Percentiles rank a stretch among this genome's conserved stretches.
These are phyloP conservation scores for Leccinum sublutescens DNA, from an alignment of 768 basidiomycete genomes.

Conservation along the genomic window DNA sequence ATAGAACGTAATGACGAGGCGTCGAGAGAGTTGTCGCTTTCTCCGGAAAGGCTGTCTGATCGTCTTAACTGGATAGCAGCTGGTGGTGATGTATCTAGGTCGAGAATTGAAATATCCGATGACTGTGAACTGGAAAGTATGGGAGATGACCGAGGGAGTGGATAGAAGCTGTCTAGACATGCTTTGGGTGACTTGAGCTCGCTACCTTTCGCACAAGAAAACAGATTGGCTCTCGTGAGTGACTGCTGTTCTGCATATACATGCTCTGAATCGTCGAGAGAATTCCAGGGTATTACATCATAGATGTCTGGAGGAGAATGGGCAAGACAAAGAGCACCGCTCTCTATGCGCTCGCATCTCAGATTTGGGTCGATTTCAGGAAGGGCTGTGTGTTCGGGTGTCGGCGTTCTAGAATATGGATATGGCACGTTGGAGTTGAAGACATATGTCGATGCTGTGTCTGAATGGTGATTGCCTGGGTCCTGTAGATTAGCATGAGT, in stretches of 20 bases:
- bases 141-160: constrained; percentile 27
- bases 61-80: neutral
- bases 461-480: neutral
- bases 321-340: neutral
- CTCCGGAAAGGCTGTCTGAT: neutral
- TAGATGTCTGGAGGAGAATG: neutral
- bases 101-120: constrained; percentile 17
- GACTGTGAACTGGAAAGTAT: constrained; percentile 14
- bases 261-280: constrained; percentile 6
- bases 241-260: constrained; percentile 1
- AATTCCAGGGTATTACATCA: neutral
- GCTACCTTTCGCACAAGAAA: neutral
- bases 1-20: neutral
- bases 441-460: neutral
- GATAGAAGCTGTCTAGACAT: neutral
- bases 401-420: neutral
- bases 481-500: constrained; percentile 14
- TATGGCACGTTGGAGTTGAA: neutral
- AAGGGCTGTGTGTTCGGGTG: neutral
- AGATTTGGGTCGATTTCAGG: neutral
- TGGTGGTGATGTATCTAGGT: constrained; percentile 26
- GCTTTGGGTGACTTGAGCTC: neutral
- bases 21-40: neutral
- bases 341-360: neutral
- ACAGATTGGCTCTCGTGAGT: neutral